Evolutionary conservation across 2,329 filamentous ascomycete species (phyloP), one percentile per base, ranked within the genome.

Genomic region (Thermothelomyces thermophilus): DNA sequence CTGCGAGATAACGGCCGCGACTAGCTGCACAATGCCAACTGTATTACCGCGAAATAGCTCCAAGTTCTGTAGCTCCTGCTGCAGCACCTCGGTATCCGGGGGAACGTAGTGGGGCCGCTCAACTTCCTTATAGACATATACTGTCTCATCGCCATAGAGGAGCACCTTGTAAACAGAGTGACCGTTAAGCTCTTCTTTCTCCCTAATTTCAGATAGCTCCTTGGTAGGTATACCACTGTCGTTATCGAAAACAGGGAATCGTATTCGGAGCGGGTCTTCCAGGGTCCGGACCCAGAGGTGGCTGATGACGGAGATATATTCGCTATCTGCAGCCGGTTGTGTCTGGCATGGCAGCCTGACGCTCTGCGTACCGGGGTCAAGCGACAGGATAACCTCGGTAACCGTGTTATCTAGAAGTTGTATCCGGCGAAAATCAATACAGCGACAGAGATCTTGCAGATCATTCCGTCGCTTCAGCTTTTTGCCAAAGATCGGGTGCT

Each of bases 91-190:
- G 47, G 48, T 61, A 49, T 62, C 58, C 30, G 43, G 36, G 36
- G 59, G 59, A n/a, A 48, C 41, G 28, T 61, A 60, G 14, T 52
- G 48, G 20, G 53, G 50, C 36, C 55, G 49, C 37, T 60, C 53
- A 13, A 60, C 48, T 52, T 59, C 55, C 55, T 63, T 60, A 45
- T 59, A 61, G 34, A 61, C 51, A 37, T 58, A 56, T 28, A 24
- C 16, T 28, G 30, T 26, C 31, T 50, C 42, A 30, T 46, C 37
- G 26, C 37, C 31, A 3, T 28, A 24, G 17, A 53, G 37, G 37
- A 11, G 33, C 17, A 43, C 42, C 24, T 37, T 42, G 41, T 50
- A 19, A 10, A 48, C 30, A 13, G 35, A 26, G 28, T 39, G 19
- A 22, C 22, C 46, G 33, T 47, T 16, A 6, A 50, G 31, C 28